Percentiles rank a stretch among this genome's conserved stretches.
Evolutionary conservation across 2,329 filamentous ascomycete genomes (phyloP).

Genomic region (Arachnomyces sp.): DNA sequence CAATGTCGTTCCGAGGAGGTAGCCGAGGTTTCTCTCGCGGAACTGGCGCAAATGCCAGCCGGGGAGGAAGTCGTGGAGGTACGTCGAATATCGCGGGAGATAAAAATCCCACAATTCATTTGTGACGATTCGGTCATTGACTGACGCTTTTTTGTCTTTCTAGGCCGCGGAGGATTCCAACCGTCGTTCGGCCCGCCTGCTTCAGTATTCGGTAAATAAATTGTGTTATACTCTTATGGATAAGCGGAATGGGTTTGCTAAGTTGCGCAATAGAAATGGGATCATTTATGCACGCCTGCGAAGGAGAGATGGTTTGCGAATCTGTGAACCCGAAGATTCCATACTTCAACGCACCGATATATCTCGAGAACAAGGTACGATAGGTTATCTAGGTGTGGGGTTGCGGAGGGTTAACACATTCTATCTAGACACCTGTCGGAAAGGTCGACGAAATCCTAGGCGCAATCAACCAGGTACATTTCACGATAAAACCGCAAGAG

Average conservation of each 20-base stretch:
- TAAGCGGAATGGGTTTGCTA: constrained; percentile 17
- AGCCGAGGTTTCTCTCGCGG: constrained; percentile 43
- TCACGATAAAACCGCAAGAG: constrained; percentile 95
- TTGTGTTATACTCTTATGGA: constrained; percentile 4
- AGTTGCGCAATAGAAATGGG: constrained; percentile 63
- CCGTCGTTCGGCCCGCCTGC: constrained; percentile 56
- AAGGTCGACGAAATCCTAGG: constrained; percentile 98
- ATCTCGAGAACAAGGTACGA: constrained; percentile 89
- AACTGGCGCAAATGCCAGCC: constrained; percentile 41
- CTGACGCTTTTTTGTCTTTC: constrained; percentile 11
- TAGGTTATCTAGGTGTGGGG: constrained; percentile 7
- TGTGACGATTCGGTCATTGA: not conserved
- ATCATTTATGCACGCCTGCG: constrained; percentile 84
- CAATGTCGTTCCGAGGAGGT: constrained; percentile 58
- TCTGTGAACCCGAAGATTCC: constrained; percentile 92
- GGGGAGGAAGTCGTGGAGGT: constrained; percentile 41
- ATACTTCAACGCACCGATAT: constrained; percentile 98
- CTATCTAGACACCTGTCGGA: constrained; percentile 64
- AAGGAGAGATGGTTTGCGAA: constrained; percentile 97
- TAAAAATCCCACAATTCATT: not conserved
- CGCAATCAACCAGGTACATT: constrained; percentile 95
- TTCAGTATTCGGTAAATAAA: constrained; percentile 47
- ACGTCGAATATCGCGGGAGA: constrained; percentile 14
- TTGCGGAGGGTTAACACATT: constrained; percentile 1
- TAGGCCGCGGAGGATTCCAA: constrained; percentile 55